phyloP scores from a whole-genome alignment of 2,329 filamentous ascomycete species.

The Sordariomycetes sp. region DNA sequence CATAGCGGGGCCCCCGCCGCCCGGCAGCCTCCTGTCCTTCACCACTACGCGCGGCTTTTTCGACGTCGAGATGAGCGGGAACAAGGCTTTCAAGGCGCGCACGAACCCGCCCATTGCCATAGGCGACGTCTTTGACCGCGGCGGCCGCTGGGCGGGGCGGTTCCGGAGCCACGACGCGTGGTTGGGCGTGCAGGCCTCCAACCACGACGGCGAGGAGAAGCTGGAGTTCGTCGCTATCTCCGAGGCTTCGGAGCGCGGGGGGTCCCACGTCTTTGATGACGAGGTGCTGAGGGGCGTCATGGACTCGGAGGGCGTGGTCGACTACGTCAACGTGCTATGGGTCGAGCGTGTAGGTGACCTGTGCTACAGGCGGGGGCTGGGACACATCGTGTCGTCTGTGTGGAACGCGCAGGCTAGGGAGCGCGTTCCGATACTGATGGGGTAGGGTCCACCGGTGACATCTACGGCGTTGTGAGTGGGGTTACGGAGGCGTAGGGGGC shows the following conservation, averaged over 20 bases:
- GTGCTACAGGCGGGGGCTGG: constrained; percentile 25
- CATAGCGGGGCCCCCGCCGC: constrained; percentile 12
- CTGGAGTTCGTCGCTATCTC: constrained; percentile 30
- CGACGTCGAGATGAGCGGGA: constrained; percentile 24
- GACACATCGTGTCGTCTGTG: constrained; percentile 24
- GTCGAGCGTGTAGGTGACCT: constrained; percentile 29
- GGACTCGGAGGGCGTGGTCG: constrained; percentile 25
- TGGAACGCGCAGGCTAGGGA: constrained; percentile 26
- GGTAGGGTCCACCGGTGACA: constrained; percentile 11
- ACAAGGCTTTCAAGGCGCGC: constrained; percentile 19
- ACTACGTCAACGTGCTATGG: constrained; percentile 33
- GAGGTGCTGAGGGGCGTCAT: constrained; percentile 23
- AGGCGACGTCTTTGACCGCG: constrained; percentile 24
- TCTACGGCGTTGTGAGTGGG: too few relatives aligned
- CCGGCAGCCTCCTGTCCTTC: constrained; percentile 25
- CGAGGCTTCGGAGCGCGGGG: constrained; percentile 24
- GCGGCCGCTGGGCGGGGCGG: constrained; percentile 24
- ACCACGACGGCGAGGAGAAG: constrained; percentile 28
- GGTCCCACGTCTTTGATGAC: constrained; percentile 23
- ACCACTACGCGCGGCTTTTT: constrained; percentile 23
- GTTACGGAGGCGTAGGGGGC: too few relatives aligned
- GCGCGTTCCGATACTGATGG: constrained; percentile 26
- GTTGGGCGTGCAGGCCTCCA: constrained; percentile 30
- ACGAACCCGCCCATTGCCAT: constrained; percentile 25
- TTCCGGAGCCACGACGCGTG: constrained; percentile 30